Evolutionary conservation across 768 basidiomycete genomes (phyloP).

Genomic region (Tylopilus vinaceipallidus): DNA sequence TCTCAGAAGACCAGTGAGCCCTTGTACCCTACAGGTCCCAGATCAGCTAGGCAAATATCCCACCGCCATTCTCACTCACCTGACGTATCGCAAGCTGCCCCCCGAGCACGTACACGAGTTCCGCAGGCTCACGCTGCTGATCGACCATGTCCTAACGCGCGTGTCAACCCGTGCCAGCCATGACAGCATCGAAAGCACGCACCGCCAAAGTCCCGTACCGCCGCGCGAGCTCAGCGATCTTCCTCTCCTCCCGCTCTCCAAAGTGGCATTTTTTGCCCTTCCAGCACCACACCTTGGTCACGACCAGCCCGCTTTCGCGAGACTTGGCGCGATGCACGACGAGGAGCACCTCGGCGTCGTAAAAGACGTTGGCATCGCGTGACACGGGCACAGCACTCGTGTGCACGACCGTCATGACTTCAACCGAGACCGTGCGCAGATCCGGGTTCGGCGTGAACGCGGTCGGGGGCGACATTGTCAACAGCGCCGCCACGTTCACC

Average conservation of each 20-base stretch:
- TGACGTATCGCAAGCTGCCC: constrained; percentile 74
- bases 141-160: constrained; percentile 41
- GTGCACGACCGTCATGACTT: constrained; percentile 60
- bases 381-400: constrained; percentile 46
- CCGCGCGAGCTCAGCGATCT: constrained; percentile 66
- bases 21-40: constrained; percentile 54
- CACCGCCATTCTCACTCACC: constrained; percentile 37
- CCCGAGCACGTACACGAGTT: constrained; percentile 63
- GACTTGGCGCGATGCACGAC: constrained; percentile 71
- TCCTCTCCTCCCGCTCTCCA: constrained; percentile 62
- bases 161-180: background rate
- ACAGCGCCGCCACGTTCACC: constrained; percentile 48
- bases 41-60: background rate
- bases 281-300: constrained; percentile 78
- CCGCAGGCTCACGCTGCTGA: constrained; percentile 64
- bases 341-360: constrained; percentile 69
- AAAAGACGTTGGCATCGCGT: constrained; percentile 54
- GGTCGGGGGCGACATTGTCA: constrained; percentile 27
- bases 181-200: constrained; percentile 23
- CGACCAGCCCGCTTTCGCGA: constrained; percentile 60
- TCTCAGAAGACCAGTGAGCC: constrained; percentile 73
- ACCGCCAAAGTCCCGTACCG: constrained; percentile 70
- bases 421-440: constrained; percentile 65
- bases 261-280: constrained; percentile 51
- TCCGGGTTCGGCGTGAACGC: constrained; percentile 33